A percentile compares a stretch with the other conserved stretches of the same genome.
phyloP scores from a whole-genome alignment of 2,329 filamentous ascomycete species.

The Cordyceps militaris region DNA sequence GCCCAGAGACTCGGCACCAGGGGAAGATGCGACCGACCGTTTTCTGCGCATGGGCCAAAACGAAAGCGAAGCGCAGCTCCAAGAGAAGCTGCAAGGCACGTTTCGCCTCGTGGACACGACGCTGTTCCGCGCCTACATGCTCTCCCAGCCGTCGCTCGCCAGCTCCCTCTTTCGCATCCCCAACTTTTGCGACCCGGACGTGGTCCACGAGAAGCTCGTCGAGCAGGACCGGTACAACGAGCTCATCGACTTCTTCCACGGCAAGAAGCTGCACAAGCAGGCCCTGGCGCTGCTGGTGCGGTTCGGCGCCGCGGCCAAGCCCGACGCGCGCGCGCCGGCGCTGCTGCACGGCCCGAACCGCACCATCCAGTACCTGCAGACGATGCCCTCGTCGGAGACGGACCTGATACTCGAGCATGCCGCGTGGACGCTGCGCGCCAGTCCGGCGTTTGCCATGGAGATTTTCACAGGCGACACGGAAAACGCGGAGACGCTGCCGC shows the following conservation, averaged over 20 bases:
- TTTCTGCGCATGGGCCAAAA: slow-evolving; percentile 42
- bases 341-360: slow-evolving; percentile 71
- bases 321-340: slow-evolving; percentile 40
- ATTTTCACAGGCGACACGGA: slow-evolving; percentile 90
- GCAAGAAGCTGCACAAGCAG: slow-evolving; percentile 85
- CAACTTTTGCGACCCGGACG: slow-evolving; percentile 94
- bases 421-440: slow-evolving; percentile 72
- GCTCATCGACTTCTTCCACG: slow-evolving; percentile 94
- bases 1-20: slow-evolving; percentile 36
- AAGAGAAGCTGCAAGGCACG: slow-evolving; percentile 64
- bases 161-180: slow-evolving; percentile 88
- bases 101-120: slow-evolving; percentile 89
- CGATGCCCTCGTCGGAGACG: slow-evolving; percentile 76
- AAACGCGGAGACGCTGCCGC: slow-evolving; percentile 83
- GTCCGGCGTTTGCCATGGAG: slow-evolving; percentile 77
- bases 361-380: slow-evolving; percentile 86
- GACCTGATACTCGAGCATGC: slow-evolving; percentile 89
- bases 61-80: slow-evolving; percentile 54
- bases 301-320: slow-evolving; percentile 60
- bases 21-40: slow-evolving; percentile 47
- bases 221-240: slow-evolving; percentile 86
- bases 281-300: slow-evolving; percentile 74
- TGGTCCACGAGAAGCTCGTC: slow-evolving; percentile 87
- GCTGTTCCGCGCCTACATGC: slow-evolving; percentile 92
- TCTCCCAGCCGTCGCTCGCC: slow-evolving; percentile 74